Evolutionary conservation across 1,139 yeast species (phyloP), one percentile per base, ranked within the genome.

Genomic region (Nakaseomyces bracarensis): DNA sequence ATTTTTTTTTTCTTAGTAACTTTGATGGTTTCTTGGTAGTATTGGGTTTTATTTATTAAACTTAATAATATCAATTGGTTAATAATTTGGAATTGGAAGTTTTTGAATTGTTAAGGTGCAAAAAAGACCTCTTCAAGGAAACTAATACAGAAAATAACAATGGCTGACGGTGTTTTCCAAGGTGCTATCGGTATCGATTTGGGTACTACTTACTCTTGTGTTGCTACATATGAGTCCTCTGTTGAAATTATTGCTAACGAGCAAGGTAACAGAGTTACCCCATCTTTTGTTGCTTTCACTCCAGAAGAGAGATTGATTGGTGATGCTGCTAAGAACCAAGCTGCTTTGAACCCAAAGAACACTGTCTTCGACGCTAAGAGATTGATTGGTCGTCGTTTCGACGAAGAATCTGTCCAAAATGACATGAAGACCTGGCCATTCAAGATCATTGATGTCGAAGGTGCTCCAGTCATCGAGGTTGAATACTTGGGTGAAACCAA

Each of bases 251-350:
- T 87, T 72, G 95, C 96, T 71, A 87, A 87, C 77, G 96, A 87
- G 73, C 96, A 87, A 79, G 96, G 96, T 82, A 86, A 86, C 89
- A 85, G 96, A 77, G 93, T 85, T 66, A 87, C 96, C 63, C 96
- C 96, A 67, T 87, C 96, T 55, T 87, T 85, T 77, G 96, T 87
- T 68, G 96, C 96, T 60, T 87, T 87, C 85, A 85, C 94, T 65
- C 82, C 83, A 67, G 89, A 84, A 74, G 96, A 87, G 78, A 40
- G 42, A 40, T 40, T 40, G 39, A 40, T 40, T 16, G 42, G 42
- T 40, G 42, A 40, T 35, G 95, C 96, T 66, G 96, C 96, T 68
- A 87, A 87, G 86, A 87, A 87, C 74, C 96, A 87, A 76, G 96
- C 96, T 67, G 96, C 96, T 67, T 75, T 86, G 71, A 86, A 87